Base-by-base conservation (phyloP, 2,329 filamentous ascomycete species). In the Colletotrichum gigasporum region DNA sequence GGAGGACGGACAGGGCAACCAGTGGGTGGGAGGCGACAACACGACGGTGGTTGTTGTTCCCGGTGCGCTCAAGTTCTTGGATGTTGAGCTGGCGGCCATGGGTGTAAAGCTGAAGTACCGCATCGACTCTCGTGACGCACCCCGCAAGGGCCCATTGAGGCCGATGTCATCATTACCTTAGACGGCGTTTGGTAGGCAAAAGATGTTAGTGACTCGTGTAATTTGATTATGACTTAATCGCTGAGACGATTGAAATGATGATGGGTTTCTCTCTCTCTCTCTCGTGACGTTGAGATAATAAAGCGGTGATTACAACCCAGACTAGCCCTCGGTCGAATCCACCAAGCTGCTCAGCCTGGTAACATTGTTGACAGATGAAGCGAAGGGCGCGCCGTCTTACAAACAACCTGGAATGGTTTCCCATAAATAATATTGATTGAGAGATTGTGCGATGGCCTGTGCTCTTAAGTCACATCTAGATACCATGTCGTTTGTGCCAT, bases 51-150 rank as follows among this genome's bases (percentile, higher is more conserved):
- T 99, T 34, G 94, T 94, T 56, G 92, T 99, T 14, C 96, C 96
- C 0, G 95, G 94, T 68, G 96, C 97, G 57, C 81, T 99, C 76
- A 93, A 92, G 79, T 98, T 91, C 81, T 80, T 99, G 69, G 96
- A 99, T 79, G 94, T 97, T 18, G 96, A 99, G 79, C 82, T 99
- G 71, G 93, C 94, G 34, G 94, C 94, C 59, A 99, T 99, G 96
- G 96, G 96, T 55, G 90, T 99, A 56, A 91, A 94, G 80, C 87
- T 99, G 80, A 97, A 93, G 83, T 98, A 97, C 71, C 80, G 81
- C 59, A 78, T 88, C 41, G 83, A 84, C 69, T 80, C 79, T 75
- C 90, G 91, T 76, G 91, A 98, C 70, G 85, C 82, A 70, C 82
- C 85, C 58, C 80, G 85, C 51, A 86, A 84, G 74, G 83, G 85